Percentiles rank a stretch among this genome's conserved stretches.
These are phyloP conservation scores for Chaetomium olivaceum DNA, from an alignment of 2,329 filamentous ascomycete genomes.

Conservation along the genomic window DNA sequence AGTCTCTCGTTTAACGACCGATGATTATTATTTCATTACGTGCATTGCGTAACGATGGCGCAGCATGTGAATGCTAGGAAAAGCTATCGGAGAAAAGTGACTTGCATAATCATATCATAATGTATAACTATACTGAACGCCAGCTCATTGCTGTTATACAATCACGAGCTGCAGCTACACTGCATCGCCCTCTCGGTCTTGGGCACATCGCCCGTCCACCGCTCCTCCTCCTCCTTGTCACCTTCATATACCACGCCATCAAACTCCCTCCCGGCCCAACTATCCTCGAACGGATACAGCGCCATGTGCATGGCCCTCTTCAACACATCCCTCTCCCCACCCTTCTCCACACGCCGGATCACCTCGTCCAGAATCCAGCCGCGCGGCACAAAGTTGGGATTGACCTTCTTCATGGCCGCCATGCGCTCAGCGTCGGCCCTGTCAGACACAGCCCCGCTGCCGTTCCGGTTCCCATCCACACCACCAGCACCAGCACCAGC, in stretches of 20 bases:
- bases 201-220: conserved; percentile 86
- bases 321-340: conserved; percentile 77
- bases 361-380: conserved; percentile 93
- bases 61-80: not conserved
- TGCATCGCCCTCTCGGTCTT: conserved; percentile 77
- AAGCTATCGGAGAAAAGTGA: not conserved
- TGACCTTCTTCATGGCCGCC: conserved; percentile 76
- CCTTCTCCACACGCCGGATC: conserved; percentile 84
- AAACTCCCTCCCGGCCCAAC: conserved; percentile 60
- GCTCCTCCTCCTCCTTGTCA: conserved; percentile 71
- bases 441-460: conserved; percentile 13
- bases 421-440: conserved; percentile 63
- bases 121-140: not conserved
- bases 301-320: conserved; percentile 78
- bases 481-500: not conserved
- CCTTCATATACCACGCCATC: conserved; percentile 48
- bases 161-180: conserved; percentile 89
- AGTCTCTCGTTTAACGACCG: conserved; percentile 32
- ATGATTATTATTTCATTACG: conserved; percentile 14
- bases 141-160: not conserved
- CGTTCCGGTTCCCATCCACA: not conserved
- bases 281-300: conserved; percentile 79
- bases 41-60: not conserved
- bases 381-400: conserved; percentile 89
- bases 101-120: not conserved